Percentiles rank a stretch among this genome's conserved stretches.
Conservation (phyloP, 169 alveolate species). For the Babesia divergens region DNA sequence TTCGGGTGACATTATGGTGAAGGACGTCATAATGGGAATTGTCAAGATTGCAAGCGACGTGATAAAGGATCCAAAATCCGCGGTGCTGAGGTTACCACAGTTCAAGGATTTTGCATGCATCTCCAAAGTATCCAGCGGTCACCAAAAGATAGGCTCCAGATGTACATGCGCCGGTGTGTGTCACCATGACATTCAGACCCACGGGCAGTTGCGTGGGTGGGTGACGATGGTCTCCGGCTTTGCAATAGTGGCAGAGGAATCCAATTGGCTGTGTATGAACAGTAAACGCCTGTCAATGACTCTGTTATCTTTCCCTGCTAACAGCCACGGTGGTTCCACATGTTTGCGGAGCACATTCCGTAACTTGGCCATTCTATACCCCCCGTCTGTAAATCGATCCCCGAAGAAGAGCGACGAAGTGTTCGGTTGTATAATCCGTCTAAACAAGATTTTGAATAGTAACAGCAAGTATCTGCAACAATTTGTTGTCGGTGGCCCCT, state of each 20-base stretch:
- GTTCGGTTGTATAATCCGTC: conserved; percentile 16
- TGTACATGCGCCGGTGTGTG: background rate
- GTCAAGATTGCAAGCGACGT: background rate
- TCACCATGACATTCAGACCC: background rate
- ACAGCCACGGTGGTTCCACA: too few species aligned
- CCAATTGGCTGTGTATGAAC: conserved; percentile 26
- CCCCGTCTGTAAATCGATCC: background rate
- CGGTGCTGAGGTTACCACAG: conserved; percentile 7
- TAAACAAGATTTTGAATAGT: conserved; percentile 3
- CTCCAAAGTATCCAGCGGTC: background rate
- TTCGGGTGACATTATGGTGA: background rate
- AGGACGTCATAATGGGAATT: conserved; percentile 4
- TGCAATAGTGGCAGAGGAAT: background rate
- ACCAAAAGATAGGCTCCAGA: background rate
- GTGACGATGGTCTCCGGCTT: conserved; percentile 5
- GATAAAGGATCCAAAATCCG: conserved; percentile 1
- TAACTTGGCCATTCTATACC: conserved; percentile 14
- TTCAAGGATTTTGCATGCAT: conserved; percentile 28
- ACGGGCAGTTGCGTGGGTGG: conserved; percentile 20
- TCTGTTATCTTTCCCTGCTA: background rate
- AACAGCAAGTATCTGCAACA: conserved; percentile 9
- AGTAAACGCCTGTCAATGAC: conserved; percentile 1
- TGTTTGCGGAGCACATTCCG: conserved; percentile 3
- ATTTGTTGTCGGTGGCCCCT: conserved; percentile 21
- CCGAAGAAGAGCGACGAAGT: background rate